Conservation (phyloP, 352 stramenopile genomes). For the Pythium brachiatum region DNA sequence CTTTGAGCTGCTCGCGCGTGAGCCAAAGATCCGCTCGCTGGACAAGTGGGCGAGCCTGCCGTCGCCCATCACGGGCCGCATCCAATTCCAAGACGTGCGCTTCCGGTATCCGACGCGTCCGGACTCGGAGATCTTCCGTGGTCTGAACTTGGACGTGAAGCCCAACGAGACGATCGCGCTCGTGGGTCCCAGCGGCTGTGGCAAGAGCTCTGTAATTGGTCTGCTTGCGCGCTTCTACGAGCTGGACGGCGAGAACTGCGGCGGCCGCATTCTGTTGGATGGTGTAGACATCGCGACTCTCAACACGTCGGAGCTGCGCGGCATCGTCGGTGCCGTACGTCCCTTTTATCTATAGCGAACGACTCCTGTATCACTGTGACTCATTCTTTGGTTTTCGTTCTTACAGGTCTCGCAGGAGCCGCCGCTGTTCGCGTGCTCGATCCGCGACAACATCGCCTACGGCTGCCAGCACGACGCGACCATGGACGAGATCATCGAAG, state of each 20-base stretch:
- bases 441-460: constrained; percentile 78
- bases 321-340: constrained; percentile 60
- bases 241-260: constrained; percentile 43
- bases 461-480: constrained; percentile 49
- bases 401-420: constrained; percentile 59
- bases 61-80: constrained; percentile 42
- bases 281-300: constrained; percentile 54
- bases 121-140: constrained; percentile 49
- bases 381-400: constrained; percentile 7
- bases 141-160: constrained; percentile 50
- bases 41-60: constrained; percentile 30
- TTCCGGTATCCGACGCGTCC: constrained; percentile 69
- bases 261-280: constrained; percentile 57
- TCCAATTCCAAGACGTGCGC: constrained; percentile 82
- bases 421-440: constrained; percentile 70
- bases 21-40: constrained; percentile 54
- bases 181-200: constrained; percentile 61
- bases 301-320: constrained; percentile 48
- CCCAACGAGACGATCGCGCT: constrained; percentile 74
- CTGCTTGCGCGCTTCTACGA: constrained; percentile 78
- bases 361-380: constrained; percentile 39
- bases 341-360: background rate
- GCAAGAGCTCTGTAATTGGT: constrained; percentile 72
- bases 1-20: constrained; percentile 90
- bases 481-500: constrained; percentile 54